Percentiles rank a stretch among this genome's conserved stretches.
Conservation (phyloP, 2,329 filamentous ascomycete genomes). For the Fusarium nisikadoi region DNA sequence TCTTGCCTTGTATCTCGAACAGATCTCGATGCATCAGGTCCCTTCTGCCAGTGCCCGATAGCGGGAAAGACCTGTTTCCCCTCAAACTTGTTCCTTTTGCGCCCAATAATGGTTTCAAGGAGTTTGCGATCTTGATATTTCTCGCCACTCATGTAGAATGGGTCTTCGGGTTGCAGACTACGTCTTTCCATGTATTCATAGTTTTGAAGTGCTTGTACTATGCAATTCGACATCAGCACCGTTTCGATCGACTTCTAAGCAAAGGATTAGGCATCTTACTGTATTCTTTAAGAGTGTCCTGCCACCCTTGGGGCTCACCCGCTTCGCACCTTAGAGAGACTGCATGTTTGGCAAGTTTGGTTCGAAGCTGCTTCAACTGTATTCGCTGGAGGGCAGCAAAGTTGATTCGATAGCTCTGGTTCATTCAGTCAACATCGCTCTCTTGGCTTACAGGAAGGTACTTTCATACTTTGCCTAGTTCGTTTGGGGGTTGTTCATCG, state of each 20-base stretch:
- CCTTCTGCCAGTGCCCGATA: not conserved
- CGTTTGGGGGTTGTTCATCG: not conserved
- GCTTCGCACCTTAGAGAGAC: not conserved
- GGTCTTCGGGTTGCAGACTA: not conserved
- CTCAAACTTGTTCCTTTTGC: not conserved
- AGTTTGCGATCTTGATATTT: not conserved
- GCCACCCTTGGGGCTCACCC: not conserved
- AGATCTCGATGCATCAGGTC: not conserved
- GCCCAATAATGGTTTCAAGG: not conserved
- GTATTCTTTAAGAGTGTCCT: not conserved
- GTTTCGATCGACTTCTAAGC: not conserved
- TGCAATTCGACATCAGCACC: not conserved
- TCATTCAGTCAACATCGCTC: not conserved
- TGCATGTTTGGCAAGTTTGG: not conserved
- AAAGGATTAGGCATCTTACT: fast-evolving
- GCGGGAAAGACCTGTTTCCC: not conserved
- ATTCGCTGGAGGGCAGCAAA: not conserved
- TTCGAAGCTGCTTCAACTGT: not conserved
- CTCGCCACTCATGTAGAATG: not conserved
- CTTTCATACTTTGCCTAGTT: not conserved
- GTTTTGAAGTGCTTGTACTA: not conserved
- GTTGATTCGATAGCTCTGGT: not conserved
- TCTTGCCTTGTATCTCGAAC: not conserved
- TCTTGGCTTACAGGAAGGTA: fast-evolving
- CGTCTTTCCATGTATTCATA: not conserved